phyloP scores from a whole-genome alignment of 805 yeast genomes.

The Kodamaea jinghongensis region DNA sequence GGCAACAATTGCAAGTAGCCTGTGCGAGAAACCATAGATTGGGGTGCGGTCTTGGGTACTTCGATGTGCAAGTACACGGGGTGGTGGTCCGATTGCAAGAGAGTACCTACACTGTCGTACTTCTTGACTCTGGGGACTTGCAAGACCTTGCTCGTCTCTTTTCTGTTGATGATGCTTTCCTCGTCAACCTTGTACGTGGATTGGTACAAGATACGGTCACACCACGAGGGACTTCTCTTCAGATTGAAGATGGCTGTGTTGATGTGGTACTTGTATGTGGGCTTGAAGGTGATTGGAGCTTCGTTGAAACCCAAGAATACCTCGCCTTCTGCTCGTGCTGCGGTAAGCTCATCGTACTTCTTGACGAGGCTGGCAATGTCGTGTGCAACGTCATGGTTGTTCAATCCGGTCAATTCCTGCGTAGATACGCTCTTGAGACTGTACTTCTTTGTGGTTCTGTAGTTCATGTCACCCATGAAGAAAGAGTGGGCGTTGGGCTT shows the following conservation, averaged over 20 bases:
- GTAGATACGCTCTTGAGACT: constrained; percentile 13
- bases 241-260: constrained; percentile 51
- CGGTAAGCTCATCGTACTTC: constrained; percentile 50
- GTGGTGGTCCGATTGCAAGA: constrained; percentile 70
- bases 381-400: constrained; percentile 4
- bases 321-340: constrained; percentile 38
- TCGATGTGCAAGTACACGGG: constrained; percentile 62
- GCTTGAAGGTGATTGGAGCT: constrained; percentile 61
- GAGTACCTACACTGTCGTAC: constrained; percentile 49
- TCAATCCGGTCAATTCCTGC: constrained; percentile 21
- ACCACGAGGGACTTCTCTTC: constrained; percentile 82
- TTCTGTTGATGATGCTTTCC: neutral
- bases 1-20: constrained; percentile 33
- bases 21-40: constrained; percentile 22
- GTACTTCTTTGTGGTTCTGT: constrained; percentile 47
- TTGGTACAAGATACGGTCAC: constrained; percentile 75
- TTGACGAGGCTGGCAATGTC: constrained; percentile 21
- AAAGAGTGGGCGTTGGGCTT: constrained; percentile 60
- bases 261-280: constrained; percentile 69
- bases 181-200: constrained; percentile 30
- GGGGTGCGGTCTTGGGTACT: constrained; percentile 45
- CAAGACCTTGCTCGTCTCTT: constrained; percentile 1
- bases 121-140: constrained; percentile 25
- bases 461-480: constrained; percentile 84
- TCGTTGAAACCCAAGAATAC: constrained; percentile 67